phyloP scores from a whole-genome alignment of 768 basidiomycete species.

The Leccinum boreale region DNA sequence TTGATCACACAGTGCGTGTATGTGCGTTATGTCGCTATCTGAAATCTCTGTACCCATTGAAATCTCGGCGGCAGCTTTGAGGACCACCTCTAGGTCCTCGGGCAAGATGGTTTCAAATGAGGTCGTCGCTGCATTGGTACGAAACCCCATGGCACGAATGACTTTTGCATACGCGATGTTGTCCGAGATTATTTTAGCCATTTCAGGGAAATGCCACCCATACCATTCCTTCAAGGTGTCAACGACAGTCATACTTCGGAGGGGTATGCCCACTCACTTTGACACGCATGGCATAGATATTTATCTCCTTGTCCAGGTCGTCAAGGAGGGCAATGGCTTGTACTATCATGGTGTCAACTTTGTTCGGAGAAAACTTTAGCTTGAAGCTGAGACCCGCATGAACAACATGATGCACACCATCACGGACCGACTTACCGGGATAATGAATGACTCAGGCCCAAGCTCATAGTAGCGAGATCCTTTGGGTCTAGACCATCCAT shows the following conservation, averaged over 20 bases:
- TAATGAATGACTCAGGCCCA: conserved; percentile 95
- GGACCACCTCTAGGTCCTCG: conserved; percentile 92
- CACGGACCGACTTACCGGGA: conserved; percentile 59
- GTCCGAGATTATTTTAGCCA: conserved; percentile 97
- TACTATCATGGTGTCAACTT: conserved; percentile 99
- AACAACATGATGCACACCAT: conserved; percentile 2
- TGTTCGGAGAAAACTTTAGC: conserved; percentile 99
- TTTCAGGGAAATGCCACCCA: conserved; percentile 99
- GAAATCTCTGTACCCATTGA: conserved; percentile 99
- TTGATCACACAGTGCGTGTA: conserved; percentile 95
- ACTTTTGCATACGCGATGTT: conserved; percentile 97
- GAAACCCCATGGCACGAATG: conserved; percentile 92
- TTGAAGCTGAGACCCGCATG: conserved; percentile 69
- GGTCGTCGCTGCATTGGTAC: conserved; percentile 86
- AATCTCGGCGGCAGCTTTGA: conserved; percentile 95
- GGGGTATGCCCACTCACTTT: conserved; percentile 59
- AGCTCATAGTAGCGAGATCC: conserved; percentile 94
- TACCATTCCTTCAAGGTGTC: conserved; percentile 86
- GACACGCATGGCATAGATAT: conserved; percentile 98
- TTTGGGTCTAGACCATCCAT: conserved; percentile 90
- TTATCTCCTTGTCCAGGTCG: conserved; percentile 99
- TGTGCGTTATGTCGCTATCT: conserved; percentile 94
- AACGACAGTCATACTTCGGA: not conserved
- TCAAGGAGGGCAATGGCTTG: conserved; percentile 98
- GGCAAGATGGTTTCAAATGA: conserved; percentile 89